phyloP scores from a whole-genome alignment of 768 basidiomycete species.

The Boletales sp. region DNA sequence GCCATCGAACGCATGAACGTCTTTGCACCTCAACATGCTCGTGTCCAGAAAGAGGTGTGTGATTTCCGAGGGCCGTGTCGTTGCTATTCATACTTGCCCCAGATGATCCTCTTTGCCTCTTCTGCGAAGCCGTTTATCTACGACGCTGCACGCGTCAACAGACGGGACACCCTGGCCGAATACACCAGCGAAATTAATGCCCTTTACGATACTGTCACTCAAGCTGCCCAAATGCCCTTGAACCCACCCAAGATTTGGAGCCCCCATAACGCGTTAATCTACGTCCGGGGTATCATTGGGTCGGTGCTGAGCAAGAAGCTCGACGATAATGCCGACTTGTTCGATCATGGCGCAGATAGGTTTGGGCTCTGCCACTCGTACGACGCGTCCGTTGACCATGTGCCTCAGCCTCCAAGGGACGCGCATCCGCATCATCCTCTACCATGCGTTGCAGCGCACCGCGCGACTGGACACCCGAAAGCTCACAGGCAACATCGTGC shows the following conservation, averaged over 20 bases:
- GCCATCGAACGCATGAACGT: conserved; percentile 18
- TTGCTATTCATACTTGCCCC: too few species aligned
- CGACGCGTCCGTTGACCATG: not conserved
- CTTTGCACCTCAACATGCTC: conserved; percentile 20
- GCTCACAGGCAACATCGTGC: conserved; percentile 33
- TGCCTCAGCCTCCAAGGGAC: conserved; percentile 36
- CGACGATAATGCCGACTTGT: conserved; percentile 8
- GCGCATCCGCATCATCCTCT: conserved; percentile 38
- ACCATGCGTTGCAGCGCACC: conserved; percentile 31
- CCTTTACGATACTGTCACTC: conserved; percentile 9
- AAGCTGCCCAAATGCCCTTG: conserved; percentile 1
- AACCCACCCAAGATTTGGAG: conserved; percentile 18
- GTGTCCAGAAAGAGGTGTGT: conserved; percentile 20
- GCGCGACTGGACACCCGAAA: conserved; percentile 16
- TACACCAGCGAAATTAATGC: conserved; percentile 12
- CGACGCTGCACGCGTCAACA: conserved; percentile 2
- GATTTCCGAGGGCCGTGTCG: too few species aligned
- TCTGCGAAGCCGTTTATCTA: conserved; percentile 12
- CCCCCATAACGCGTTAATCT: conserved; percentile 8
- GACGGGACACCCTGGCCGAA: conserved; percentile 8
- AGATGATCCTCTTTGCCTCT: conserved; percentile 17
- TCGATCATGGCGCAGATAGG: conserved; percentile 11
- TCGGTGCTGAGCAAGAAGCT: conserved; percentile 11
- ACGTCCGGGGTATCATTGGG: conserved; percentile 13
- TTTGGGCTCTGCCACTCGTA: not conserved